Conservation (phyloP, 1,284 basidiomycete species). For the Microbotryomycetes sp. region DNA sequence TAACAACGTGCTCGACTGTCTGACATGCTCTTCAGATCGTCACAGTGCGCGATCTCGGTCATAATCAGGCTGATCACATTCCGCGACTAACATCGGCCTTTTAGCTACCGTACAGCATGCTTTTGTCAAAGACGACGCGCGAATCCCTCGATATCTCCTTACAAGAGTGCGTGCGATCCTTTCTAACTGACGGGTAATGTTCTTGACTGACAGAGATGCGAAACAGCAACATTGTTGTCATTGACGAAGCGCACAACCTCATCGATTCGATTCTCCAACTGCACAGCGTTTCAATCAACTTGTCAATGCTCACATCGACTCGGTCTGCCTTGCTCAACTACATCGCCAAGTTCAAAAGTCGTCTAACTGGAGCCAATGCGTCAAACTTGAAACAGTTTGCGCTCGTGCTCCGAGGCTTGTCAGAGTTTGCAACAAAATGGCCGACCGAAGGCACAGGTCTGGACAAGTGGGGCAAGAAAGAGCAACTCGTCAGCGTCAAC, state of each 20-base stretch:
- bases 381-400: constrained; percentile 73
- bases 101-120: constrained; percentile 85
- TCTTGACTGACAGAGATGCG: background rate
- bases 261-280: constrained; percentile 68
- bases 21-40: background rate
- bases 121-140: constrained; percentile 74
- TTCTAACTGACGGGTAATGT: background rate
- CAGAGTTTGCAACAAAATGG: constrained; percentile 50
- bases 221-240: constrained; percentile 60
- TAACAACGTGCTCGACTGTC: too few species aligned
- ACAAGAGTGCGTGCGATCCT: constrained; percentile 48
- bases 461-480: constrained; percentile 38
- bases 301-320: constrained; percentile 50
- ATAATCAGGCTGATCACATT: background rate
- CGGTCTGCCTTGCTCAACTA: constrained; percentile 70
- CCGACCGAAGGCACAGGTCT: constrained; percentile 31
- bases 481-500: constrained; percentile 56
- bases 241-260: constrained; percentile 88
- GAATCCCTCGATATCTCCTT: constrained; percentile 80
- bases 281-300: constrained; percentile 63
- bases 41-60: background rate
- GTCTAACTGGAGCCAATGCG: constrained; percentile 65
- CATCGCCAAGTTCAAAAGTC: constrained; percentile 65
- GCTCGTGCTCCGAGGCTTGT: constrained; percentile 61
- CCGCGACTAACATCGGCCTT: background rate